Conservation (phyloP, 306 rosid genomes). For the Urtica urens region DNA sequence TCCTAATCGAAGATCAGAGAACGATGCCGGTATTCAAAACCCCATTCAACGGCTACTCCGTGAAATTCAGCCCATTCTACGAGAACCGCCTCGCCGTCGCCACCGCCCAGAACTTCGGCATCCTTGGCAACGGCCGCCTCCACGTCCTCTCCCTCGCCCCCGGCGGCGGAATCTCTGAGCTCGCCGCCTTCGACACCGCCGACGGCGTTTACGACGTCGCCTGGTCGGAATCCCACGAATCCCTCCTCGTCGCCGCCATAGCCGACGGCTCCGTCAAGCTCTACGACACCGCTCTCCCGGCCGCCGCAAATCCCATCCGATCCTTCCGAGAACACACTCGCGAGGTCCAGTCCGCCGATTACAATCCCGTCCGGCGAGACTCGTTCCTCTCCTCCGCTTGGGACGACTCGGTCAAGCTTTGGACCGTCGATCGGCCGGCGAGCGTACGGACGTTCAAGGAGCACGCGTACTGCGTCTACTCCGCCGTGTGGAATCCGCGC, state of each 20-base stretch:
- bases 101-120: slow-evolving; percentile 89
- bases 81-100: slow-evolving; percentile 90
- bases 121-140: slow-evolving; percentile 90
- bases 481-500: slow-evolving; percentile 88
- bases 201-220: slow-evolving; percentile 82
- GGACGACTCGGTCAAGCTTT: slow-evolving; percentile 82
- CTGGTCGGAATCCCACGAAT: slow-evolving; percentile 94
- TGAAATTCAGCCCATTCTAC: slow-evolving; percentile 92
- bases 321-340: slow-evolving; percentile 88
- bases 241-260: slow-evolving; percentile 70
- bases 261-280: slow-evolving; percentile 94
- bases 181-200: slow-evolving; percentile 70
- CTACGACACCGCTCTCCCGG: slow-evolving; percentile 69
- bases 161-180: slow-evolving; percentile 29
- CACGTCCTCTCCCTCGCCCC: slow-evolving; percentile 70
- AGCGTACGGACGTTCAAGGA: slow-evolving; percentile 78
- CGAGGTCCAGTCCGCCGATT: slow-evolving; percentile 69
- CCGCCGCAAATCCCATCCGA: slow-evolving; percentile 68
- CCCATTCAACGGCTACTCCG: slow-evolving; percentile 94
- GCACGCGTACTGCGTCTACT: slow-evolving; percentile 83
- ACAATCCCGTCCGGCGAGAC: slow-evolving; percentile 91
- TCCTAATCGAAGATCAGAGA: neutral
- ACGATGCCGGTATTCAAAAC: slow-evolving; percentile 78
- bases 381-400: slow-evolving; percentile 82
- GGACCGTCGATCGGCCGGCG: slow-evolving; percentile 80